Base-by-base conservation (phyloP, 768 basidiomycete genomes). In the Wakefieldia striispora region DNA sequence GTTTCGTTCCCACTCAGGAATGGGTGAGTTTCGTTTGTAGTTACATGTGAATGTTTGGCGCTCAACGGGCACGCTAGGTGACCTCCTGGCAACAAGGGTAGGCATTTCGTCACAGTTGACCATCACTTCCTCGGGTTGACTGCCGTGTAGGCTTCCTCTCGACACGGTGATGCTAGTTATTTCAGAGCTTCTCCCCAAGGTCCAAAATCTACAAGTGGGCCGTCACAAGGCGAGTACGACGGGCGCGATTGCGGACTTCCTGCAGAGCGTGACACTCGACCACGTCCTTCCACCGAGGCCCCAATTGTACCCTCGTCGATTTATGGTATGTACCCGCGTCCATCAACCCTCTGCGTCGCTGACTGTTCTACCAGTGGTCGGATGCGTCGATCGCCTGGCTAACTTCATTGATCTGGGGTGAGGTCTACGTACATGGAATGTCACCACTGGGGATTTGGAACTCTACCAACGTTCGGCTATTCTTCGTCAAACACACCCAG, bases 31-130 rank as follows among this genome's bases (percentile, higher is more conserved):
- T 44, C 33, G 20, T 40, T 48, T 9, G 34, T 39, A 36, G 27
- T 29, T 20, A 37, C 29, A 38, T 3, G 11, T 34, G 14, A 51
- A 11, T 8, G 14, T 33, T 33, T 33, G 7, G 24, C 42, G 36
- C 40, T 62, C 27, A 54, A 35, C 43, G 42, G 26, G 29, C 17
- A 17, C 39, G 19, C 11, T 50, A 89, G 88, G 87, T 93, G 4
- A 81, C 88, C 19, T 94, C 94, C 2, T 98, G 95, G 95, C 91
- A 95, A 59, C 91, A 95, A 77, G 95, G 95, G 92, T 91, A 57
- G 64, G 72, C 19, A 6, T 51, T 47, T 35, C 44, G 36, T 45
- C 43, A 41, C 14, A 13, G 19, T 16, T 44, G 37, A 40, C 43
- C n/a, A 33, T 19, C 24, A 12, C 24, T 40, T 51, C n/a, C 50